Conservation (phyloP, 805 yeast species). For the Pichia gijzeniarum region DNA sequence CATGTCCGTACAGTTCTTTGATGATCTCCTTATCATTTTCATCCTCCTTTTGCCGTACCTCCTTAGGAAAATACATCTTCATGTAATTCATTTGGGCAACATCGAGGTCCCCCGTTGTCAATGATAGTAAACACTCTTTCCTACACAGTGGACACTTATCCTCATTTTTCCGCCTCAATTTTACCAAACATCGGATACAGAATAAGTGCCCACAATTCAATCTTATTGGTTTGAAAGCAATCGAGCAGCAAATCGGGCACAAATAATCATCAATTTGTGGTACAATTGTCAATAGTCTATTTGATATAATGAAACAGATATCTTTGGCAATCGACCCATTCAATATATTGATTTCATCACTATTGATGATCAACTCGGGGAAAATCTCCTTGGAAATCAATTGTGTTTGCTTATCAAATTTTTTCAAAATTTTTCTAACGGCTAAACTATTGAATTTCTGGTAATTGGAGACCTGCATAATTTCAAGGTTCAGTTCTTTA, state of each 20-base stretch:
- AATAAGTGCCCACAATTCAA: conserved; percentile 61
- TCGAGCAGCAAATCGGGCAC: conserved; percentile 65
- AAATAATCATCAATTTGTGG: conserved; percentile 74
- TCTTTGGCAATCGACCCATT: conserved; percentile 42
- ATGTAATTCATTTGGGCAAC: conserved; percentile 43
- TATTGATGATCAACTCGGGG: conserved; percentile 30
- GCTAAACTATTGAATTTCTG: conserved; percentile 60
- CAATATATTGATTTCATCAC: conserved; percentile 19
- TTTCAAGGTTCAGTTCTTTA: conserved; percentile 44
- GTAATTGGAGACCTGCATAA: conserved; percentile 52
- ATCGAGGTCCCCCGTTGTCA: conserved; percentile 59
- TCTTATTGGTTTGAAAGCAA: conserved; percentile 68
- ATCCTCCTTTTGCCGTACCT: conserved; percentile 53
- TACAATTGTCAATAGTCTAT: conserved; percentile 45
- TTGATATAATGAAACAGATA: conserved; percentile 50
- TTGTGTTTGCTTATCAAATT: conserved; percentile 68
- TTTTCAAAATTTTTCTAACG: conserved; percentile 60
- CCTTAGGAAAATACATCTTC: conserved; percentile 58
- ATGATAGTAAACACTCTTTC: conserved; percentile 44
- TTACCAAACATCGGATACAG: conserved; percentile 67
- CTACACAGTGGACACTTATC: conserved; percentile 67
- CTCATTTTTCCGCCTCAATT: conserved; percentile 52
- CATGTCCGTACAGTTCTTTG: conserved; percentile 34
- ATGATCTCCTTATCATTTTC: conserved; percentile 46
- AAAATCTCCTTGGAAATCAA: conserved; percentile 41